phyloP scores from a whole-genome alignment of 2,329 filamentous ascomycete species.

The Botrytis elliptica region DNA sequence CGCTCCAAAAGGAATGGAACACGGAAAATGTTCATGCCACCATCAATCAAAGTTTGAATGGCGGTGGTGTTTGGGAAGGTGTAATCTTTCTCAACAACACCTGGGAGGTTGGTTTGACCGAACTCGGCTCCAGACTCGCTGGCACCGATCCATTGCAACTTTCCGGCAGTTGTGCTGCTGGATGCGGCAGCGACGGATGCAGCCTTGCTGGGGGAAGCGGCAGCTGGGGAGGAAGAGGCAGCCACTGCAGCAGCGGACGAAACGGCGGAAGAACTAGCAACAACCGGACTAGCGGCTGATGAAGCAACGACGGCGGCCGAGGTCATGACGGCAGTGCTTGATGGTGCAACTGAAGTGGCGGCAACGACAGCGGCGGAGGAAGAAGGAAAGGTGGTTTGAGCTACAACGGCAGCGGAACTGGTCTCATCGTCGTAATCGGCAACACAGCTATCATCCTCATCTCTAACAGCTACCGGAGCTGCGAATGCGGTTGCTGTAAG shows the following conservation, averaged over 20 bases:
- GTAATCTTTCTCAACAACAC: constrained; percentile 56
- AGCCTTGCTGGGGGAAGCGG: neutral
- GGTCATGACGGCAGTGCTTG: neutral
- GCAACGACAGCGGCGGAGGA: constrained; percentile 9
- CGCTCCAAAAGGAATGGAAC: constrained; percentile 54
- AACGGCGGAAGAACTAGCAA: neutral
- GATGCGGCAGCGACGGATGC: neutral
- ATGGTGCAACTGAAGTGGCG: constrained; percentile 7
- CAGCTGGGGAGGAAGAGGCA: neutral
- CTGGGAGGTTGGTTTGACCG: constrained; percentile 55
- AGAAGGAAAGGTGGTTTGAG: constrained; percentile 3
- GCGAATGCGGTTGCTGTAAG: constrained; percentile 20
- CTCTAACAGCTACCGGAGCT: constrained; percentile 19
- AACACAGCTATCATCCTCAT: constrained; percentile 17
- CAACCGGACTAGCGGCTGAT: neutral
- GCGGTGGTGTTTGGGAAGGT: constrained; percentile 53
- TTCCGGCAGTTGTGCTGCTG: constrained; percentile 15
- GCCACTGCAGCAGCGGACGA: neutral
- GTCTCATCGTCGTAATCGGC: constrained; percentile 15
- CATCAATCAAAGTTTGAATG: constrained; percentile 21
- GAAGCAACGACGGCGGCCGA: neutral
- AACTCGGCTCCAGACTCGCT: constrained; percentile 61
- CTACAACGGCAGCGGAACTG: constrained; percentile 10
- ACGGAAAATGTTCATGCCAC: constrained; percentile 23
- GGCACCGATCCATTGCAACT: constrained; percentile 29